Conservation (phyloP, 164 flowering plant genomes). For the Saururus chinensis region DNA sequence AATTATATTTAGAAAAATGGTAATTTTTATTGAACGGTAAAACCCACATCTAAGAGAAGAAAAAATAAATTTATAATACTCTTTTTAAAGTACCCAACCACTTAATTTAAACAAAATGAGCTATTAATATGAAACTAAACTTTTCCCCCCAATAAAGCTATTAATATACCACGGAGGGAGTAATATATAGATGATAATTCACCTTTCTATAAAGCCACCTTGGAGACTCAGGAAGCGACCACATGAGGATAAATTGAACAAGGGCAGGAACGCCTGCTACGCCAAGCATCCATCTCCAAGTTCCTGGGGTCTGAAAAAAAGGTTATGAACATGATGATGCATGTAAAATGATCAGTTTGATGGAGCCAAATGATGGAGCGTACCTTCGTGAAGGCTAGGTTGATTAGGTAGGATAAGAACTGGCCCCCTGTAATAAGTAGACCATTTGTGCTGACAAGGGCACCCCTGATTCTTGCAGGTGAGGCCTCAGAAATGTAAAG, state of each 20-base stretch:
- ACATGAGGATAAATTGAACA: constrained; percentile 63
- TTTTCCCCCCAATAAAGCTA: too few relatives aligned
- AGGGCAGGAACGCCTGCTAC: constrained; percentile 72
- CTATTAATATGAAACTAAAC: too few relatives aligned
- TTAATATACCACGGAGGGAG: too few relatives aligned
- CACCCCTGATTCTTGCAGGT: constrained; percentile 58
- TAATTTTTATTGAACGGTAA: too few relatives aligned
- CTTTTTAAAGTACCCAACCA: too few relatives aligned
- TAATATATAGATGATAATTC: too few relatives aligned
- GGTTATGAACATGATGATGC: not conserved
- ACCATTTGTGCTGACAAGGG: constrained; percentile 57
- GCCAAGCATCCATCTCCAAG: constrained; percentile 97
- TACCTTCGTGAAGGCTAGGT: constrained; percentile 66
- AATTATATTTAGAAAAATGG: too few relatives aligned
- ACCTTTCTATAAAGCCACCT: constrained; percentile 86
- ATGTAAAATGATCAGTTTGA: too few relatives aligned
- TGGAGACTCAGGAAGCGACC: constrained; percentile 81
- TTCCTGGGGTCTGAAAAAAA: constrained; percentile 44
- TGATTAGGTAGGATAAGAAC: constrained; percentile 67
- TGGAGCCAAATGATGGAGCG: not conserved
- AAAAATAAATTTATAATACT: too few relatives aligned
- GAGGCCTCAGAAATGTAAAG: constrained; percentile 87
- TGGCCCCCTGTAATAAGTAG: constrained; percentile 81
- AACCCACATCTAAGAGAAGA: too few relatives aligned
- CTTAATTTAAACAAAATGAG: too few relatives aligned